These are phyloP conservation scores for Pseudofabraea citricarpa DNA, from an alignment of 2,329 filamentous ascomycete genomes.

Conservation along the genomic window DNA sequence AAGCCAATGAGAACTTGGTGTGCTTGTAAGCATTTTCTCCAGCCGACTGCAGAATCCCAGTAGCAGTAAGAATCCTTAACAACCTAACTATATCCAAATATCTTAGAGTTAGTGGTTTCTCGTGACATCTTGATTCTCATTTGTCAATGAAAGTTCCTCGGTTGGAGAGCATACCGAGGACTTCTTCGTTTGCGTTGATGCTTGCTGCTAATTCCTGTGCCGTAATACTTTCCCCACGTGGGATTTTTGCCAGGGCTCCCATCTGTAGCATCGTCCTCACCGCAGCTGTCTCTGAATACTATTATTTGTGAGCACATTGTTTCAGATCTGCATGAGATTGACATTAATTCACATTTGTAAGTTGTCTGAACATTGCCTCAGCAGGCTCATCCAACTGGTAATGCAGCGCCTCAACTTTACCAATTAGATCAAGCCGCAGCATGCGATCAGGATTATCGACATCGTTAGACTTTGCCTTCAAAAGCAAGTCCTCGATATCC, in stretches of 20 bases:
- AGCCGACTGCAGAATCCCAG: slow-evolving; percentile 23
- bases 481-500: slow-evolving; percentile 13
- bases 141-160: no score
- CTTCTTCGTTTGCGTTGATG: slow-evolving; percentile 17
- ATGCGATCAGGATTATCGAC: slow-evolving; percentile 9
- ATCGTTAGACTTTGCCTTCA: slow-evolving; percentile 10
- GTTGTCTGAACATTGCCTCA: slow-evolving; percentile 23
- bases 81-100: slow-evolving; percentile 16
- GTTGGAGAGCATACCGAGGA: slow-evolving; percentile 21
- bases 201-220: slow-evolving; percentile 17
- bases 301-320: neutral
- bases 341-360: slow-evolving; percentile 21
- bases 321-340: no score
- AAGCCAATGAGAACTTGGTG: slow-evolving; percentile 23
- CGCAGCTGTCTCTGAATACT: slow-evolving; percentile 17
- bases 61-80: slow-evolving; percentile 26
- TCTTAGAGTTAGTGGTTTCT: no score
- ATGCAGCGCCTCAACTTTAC: slow-evolving; percentile 13
- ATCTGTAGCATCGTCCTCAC: slow-evolving; percentile 17
- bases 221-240: slow-evolving; percentile 20
- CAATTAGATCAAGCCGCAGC: slow-evolving; percentile 8
- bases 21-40: slow-evolving; percentile 24
- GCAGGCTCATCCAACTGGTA: slow-evolving; percentile 20
- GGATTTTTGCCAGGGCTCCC: slow-evolving; percentile 23
- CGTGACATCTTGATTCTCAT: no score